Evolutionary conservation across 1,139 yeast species (phyloP).

Genomic region (Taphrina flavorubra): DNA sequence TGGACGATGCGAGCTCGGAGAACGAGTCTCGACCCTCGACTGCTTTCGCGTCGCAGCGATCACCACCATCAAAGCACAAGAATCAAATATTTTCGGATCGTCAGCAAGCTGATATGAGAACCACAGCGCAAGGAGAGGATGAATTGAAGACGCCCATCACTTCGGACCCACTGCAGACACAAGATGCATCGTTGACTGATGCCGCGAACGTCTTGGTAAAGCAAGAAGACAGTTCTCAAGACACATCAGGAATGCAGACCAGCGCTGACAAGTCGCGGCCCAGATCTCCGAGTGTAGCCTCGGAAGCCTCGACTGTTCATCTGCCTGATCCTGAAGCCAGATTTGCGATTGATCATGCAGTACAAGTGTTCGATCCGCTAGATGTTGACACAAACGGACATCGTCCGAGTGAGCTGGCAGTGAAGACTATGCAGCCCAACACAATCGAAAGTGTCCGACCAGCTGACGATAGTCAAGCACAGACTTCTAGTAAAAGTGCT

Average conservation of each 20-base stretch:
- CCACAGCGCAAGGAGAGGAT: background rate
- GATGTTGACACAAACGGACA: background rate
- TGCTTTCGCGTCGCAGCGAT: background rate
- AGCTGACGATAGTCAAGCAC: too few relatives aligned
- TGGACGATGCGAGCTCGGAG: conserved; percentile 26
- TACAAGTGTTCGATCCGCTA: background rate
- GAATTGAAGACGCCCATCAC: background rate
- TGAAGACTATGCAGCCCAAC: too few relatives aligned
- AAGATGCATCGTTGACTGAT: background rate
- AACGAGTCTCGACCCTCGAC: conserved; percentile 26
- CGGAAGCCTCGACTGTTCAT: conserved; percentile 22
- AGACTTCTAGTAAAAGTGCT: background rate
- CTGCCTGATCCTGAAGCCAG: conserved; percentile 5
- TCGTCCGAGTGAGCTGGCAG: background rate
- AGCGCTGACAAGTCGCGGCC: background rate
- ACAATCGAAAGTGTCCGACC: too few relatives aligned
- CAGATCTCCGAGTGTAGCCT: background rate
- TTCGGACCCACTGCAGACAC: background rate
- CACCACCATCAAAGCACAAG: background rate
- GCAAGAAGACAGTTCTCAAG: background rate
- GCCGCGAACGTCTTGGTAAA: background rate
- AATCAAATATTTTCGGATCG: background rate
- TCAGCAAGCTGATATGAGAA: background rate
- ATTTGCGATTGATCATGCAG: background rate
- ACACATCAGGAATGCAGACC: background rate